Conservation (phyloP, 495 filamentous ascomycete genomes). For the Penicillium macrosclerotiorum region DNA sequence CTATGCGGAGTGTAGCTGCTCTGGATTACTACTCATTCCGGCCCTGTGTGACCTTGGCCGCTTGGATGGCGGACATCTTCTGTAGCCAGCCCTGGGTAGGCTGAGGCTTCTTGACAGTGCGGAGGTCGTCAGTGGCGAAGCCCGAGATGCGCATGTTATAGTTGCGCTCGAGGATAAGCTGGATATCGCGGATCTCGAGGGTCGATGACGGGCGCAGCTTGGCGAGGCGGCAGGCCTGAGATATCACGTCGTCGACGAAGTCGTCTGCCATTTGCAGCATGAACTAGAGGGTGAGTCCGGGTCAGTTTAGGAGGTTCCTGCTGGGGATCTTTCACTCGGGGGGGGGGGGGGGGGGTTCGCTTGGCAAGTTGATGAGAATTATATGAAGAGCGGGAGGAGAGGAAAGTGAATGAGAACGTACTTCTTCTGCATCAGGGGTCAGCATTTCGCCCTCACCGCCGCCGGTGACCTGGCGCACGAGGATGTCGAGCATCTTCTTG, state of each 20-base stretch:
- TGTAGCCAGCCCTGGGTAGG: slow-evolving; percentile 83
- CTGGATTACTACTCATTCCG: slow-evolving; percentile 46
- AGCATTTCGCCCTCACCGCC: slow-evolving; percentile 68
- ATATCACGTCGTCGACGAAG: slow-evolving; percentile 89
- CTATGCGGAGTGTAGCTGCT: too few species aligned
- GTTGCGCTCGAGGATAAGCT: slow-evolving; percentile 91
- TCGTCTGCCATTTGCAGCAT: slow-evolving; percentile 88
- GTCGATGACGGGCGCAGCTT: slow-evolving; percentile 86
- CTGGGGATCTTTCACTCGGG: neutral
- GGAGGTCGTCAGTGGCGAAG: slow-evolving; percentile 88
- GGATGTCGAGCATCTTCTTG: slow-evolving; percentile 94
- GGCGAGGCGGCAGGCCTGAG: slow-evolving; percentile 81
- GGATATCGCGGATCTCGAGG: slow-evolving; percentile 90
- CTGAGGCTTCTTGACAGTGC: slow-evolving; percentile 88
- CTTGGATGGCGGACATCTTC: slow-evolving; percentile 95
- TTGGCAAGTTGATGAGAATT: too few species aligned
- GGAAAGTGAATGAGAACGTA: too few species aligned
- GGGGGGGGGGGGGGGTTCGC: neutral
- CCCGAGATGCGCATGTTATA: slow-evolving; percentile 98
- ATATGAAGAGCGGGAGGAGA: too few species aligned
- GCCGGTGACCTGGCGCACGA: slow-evolving; percentile 90
- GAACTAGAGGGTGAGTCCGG: slow-evolving; percentile 53
- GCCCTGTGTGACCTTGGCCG: slow-evolving; percentile 69
- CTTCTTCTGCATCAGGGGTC: slow-evolving; percentile 92
- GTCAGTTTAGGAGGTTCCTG: slow-evolving; percentile 21